Evolutionary conservation across 495 filamentous ascomycete genomes (phyloP).

Genomic region (Viridothelium virens): DNA sequence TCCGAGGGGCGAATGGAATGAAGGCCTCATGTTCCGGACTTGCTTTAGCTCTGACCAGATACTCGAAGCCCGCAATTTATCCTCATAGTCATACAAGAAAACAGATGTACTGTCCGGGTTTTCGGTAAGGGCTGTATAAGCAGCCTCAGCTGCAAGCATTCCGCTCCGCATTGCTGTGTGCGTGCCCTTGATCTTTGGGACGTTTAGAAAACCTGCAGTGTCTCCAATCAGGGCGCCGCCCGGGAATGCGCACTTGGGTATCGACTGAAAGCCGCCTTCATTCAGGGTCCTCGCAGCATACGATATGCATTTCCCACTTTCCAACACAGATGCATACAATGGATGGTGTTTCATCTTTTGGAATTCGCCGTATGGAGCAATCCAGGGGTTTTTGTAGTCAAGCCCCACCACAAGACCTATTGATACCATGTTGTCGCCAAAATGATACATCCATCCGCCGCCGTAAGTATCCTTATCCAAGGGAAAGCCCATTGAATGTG

Average conservation of each 20-base stretch:
- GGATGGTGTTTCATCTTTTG: conserved; percentile 99
- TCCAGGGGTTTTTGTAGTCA: conserved; percentile 94
- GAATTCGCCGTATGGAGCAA: conserved; percentile 92
- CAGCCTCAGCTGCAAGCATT: conserved; percentile 90
- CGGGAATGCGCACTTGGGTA: conserved; percentile 92
- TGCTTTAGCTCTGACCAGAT: conserved; percentile 94
- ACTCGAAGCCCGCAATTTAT: conserved; percentile 69
- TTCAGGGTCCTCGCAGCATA: conserved; percentile 91
- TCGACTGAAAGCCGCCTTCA: conserved; percentile 95
- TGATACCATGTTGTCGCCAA: conserved; percentile 93
- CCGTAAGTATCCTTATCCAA: conserved; percentile 85
- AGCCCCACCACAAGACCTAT: conserved; percentile 89
- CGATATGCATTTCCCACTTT: conserved; percentile 95
- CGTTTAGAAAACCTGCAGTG: conserved; percentile 92
- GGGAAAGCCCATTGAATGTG: conserved; percentile 91
- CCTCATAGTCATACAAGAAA: conserved; percentile 94
- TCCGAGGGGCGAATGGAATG: conserved; percentile 77
- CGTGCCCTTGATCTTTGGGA: conserved; percentile 97
- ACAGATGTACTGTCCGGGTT: conserved; percentile 51
- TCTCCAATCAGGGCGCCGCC: conserved; percentile 95
- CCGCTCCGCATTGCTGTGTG: conserved; percentile 97
- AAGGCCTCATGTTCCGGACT: conserved; percentile 95
- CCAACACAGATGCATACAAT: conserved; percentile 67
- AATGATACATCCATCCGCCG: conserved; percentile 98
- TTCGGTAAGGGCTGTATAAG: conserved; percentile 62